Conservation (phyloP, 2,329 filamentous ascomycete genomes). For the Torrubiellomyces zombiae region DNA sequence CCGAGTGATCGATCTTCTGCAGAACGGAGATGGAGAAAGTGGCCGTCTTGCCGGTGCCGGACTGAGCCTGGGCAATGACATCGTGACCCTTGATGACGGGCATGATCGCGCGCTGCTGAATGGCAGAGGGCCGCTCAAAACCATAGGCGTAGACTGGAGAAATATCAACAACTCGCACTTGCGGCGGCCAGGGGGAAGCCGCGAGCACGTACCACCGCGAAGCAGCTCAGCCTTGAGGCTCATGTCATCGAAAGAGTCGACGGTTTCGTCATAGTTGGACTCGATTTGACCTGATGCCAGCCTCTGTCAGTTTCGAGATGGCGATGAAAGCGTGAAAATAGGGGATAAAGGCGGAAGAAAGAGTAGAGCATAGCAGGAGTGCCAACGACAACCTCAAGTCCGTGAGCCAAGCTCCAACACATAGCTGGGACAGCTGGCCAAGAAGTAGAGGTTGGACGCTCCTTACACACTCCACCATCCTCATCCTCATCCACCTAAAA, state of each 20-base stretch:
- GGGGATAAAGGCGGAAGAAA: too few species aligned
- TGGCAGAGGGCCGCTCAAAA: conserved; percentile 99
- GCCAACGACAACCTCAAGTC: too few species aligned
- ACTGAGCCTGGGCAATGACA: conserved; percentile 99
- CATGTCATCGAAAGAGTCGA: conserved; percentile 99
- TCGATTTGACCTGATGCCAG: conserved; percentile 99
- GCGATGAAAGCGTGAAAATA: conserved; percentile 3
- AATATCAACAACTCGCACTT: conserved; percentile 9
- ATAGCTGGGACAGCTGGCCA: too few species aligned
- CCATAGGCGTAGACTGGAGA: conserved; percentile 81
- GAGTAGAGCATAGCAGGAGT: too few species aligned
- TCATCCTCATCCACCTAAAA: too few species aligned
- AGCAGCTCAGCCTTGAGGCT: conserved; percentile 92
- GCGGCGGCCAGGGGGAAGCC: conserved; percentile 3
- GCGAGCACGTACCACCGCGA: conserved; percentile 51
- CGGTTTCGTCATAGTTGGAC: conserved; percentile 99
- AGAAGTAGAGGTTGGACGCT: too few species aligned
- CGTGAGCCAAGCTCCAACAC: too few species aligned
- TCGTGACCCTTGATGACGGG: conserved; percentile 99
- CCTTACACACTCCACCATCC: too few species aligned
- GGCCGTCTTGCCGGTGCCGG: conserved; percentile 98
- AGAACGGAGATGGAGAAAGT: conserved; percentile 99
- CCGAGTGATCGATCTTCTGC: conserved; percentile 89
- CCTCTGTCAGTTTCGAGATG: too few species aligned
- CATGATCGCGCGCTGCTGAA: conserved; percentile 99